phyloP scores from a whole-genome alignment of 768 basidiomycete genomes.

The Lactifluus pinguis region DNA sequence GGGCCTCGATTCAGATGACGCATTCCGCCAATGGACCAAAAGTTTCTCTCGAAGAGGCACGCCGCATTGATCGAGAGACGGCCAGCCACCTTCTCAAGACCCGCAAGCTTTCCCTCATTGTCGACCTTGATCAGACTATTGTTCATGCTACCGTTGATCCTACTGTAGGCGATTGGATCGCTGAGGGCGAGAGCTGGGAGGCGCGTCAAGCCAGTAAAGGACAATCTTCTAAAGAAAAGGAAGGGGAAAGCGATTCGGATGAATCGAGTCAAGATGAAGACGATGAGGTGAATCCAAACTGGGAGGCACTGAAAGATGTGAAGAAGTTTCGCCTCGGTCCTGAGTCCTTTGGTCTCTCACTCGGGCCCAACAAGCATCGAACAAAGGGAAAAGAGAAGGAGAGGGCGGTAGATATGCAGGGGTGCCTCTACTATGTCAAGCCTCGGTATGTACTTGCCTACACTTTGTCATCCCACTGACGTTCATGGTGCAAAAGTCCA shows the following conservation, averaged over 20 bases:
- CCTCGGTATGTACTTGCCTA: conserved; percentile 58
- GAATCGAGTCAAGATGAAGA: conserved; percentile 27
- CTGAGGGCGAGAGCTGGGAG: conserved; percentile 78
- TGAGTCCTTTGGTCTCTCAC: conserved; percentile 51
- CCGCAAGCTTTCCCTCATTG: conserved; percentile 85
- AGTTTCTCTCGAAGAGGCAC: conserved; percentile 88
- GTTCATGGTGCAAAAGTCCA: conserved; percentile 39
- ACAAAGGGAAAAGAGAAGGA: conserved; percentile 54
- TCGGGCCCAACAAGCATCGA: conserved; percentile 31
- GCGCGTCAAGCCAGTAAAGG: conserved; percentile 35
- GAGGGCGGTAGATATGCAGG: conserved; percentile 61
- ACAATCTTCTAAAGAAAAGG: conserved; percentile 27
- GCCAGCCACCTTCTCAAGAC: conserved; percentile 66
- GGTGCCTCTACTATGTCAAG: conserved; percentile 96
- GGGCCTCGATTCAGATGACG: conserved; percentile 89
- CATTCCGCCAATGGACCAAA: conserved; percentile 88
- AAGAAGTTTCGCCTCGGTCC: conserved; percentile 80
- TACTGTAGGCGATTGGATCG: conserved; percentile 95
- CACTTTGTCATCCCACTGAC: conserved; percentile 10
- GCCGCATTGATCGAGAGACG: conserved; percentile 77
- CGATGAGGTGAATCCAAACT: conserved; percentile 79
- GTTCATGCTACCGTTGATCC: conserved; percentile 98
- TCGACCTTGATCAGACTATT: conserved; percentile 98
- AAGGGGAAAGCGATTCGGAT: conserved; percentile 31
- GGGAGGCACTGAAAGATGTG: conserved; percentile 85